A percentile compares a stretch with the other conserved stretches of the same genome.
Evolutionary conservation across 2,329 filamentous ascomycete genomes (phyloP).

Genomic region (Pseudocercospora macadamiae): DNA sequence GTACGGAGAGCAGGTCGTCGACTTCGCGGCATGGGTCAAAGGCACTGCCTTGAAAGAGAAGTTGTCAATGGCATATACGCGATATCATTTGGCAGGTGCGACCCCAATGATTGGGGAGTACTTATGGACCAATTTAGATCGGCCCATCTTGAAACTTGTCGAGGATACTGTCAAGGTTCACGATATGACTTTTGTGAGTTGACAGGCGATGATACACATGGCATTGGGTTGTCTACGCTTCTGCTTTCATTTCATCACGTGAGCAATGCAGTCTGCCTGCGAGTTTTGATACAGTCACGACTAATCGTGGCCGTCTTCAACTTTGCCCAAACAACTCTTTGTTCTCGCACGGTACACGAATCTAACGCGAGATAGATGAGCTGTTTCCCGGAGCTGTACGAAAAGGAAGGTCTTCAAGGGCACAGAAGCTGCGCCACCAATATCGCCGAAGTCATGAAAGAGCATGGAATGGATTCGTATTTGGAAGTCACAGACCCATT

Average conservation of each 20-base stretch:
- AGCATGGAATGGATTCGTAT: slow-evolving; percentile 39
- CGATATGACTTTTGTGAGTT: slow-evolving; percentile 40
- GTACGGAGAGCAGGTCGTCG: slow-evolving; percentile 45
- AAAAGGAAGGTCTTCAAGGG: slow-evolving; percentile 35
- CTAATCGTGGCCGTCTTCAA: too few species aligned
- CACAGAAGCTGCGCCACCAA: slow-evolving; percentile 45
- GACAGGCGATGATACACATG: too few species aligned
- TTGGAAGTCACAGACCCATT: slow-evolving; percentile 44
- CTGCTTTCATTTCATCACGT: too few species aligned
- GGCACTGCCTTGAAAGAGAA: slow-evolving; percentile 38
- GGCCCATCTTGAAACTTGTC: slow-evolving; percentile 40
- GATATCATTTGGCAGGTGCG: slow-evolving; percentile 41
- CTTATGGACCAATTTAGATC: slow-evolving; percentile 43
- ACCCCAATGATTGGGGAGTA: slow-evolving; percentile 41
- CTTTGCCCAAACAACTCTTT: too few species aligned
- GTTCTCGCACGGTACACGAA: too few species aligned
- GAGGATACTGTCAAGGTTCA: slow-evolving; percentile 45
- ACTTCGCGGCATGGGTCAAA: slow-evolving; percentile 44
- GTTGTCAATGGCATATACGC: slow-evolving; percentile 44
- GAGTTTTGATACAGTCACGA: too few species aligned
- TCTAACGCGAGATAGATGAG: slow-evolving; percentile 40
- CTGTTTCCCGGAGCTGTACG: slow-evolving; percentile 44
- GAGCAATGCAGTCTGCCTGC: too few species aligned
- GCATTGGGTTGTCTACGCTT: too few species aligned
- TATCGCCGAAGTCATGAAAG: slow-evolving; percentile 43